phyloP scores from a whole-genome alignment of 768 basidiomycete genomes.

The Amyloporia xantha region DNA sequence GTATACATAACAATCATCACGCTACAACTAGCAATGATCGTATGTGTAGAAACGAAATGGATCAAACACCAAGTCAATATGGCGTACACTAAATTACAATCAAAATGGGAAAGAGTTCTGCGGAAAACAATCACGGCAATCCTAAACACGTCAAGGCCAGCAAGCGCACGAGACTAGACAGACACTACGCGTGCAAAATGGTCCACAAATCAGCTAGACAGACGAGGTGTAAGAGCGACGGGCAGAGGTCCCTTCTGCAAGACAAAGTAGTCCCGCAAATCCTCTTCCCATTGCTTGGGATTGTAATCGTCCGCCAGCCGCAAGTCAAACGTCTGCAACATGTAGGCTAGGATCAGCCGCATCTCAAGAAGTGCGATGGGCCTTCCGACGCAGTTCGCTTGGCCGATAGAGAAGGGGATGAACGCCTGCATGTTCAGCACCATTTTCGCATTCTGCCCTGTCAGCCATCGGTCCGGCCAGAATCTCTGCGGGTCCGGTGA shows the following conservation, averaged over 20 bases:
- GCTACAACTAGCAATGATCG: too few relatives aligned
- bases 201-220: too few relatives aligned
- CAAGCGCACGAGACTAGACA: too few relatives aligned
- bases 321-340: slow-evolving; percentile 22
- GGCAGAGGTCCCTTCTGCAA: slow-evolving; percentile 5
- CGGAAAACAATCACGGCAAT: too few relatives aligned
- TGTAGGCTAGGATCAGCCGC: slow-evolving; percentile 23
- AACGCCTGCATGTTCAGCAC: slow-evolving; percentile 26
- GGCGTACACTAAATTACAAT: too few relatives aligned
- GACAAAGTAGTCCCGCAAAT: slow-evolving; percentile 25
- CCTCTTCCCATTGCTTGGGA: slow-evolving; percentile 25
- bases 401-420: slow-evolving; percentile 42
- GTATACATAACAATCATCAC: too few relatives aligned
- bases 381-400: slow-evolving; percentile 46
- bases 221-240: neutral
- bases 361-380: slow-evolving; percentile 35
- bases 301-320: slow-evolving; percentile 14
- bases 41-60: too few relatives aligned
- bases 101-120: too few relatives aligned
- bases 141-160: too few relatives aligned
- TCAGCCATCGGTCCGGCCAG: slow-evolving; percentile 38
- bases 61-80: too few relatives aligned
- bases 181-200: too few relatives aligned
- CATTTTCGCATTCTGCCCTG: neutral
- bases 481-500: slow-evolving; percentile 34